Evolutionary conservation across 768 basidiomycete genomes (phyloP).

Genomic region (Coprinopsis cinerea): DNA sequence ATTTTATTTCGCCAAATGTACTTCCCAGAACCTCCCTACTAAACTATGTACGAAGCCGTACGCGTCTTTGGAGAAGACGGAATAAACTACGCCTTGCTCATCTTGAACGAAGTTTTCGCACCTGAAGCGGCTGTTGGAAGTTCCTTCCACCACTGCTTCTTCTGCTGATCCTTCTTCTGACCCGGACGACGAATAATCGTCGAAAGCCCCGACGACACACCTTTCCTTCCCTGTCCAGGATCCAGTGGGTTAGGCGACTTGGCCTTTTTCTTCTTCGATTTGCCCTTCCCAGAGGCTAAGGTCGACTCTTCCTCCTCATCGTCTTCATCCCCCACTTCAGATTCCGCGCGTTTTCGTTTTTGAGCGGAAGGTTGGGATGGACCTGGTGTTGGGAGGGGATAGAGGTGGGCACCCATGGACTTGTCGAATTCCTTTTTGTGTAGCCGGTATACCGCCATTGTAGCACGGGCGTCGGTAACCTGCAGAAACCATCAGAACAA

Average conservation of each 20-base stretch:
- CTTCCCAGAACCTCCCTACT: too few species aligned
- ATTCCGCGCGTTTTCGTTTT: slow-evolving; percentile 14
- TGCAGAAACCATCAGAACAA: slow-evolving; percentile 22
- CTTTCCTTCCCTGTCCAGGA: slow-evolving; percentile 53
- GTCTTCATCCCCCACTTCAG: slow-evolving; percentile 12
- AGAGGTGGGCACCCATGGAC: slow-evolving; percentile 27
- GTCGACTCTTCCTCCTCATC: slow-evolving; percentile 1
- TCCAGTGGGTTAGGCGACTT: background rate
- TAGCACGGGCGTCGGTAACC: slow-evolving; percentile 91
- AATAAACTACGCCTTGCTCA: background rate
- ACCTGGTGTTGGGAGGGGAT: background rate
- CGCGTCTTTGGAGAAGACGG: too few species aligned
- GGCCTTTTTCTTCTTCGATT: slow-evolving; percentile 7
- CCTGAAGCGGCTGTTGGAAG: slow-evolving; percentile 19
- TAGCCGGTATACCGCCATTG: slow-evolving; percentile 88
- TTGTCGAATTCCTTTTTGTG: slow-evolving; percentile 82
- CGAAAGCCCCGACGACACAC: slow-evolving; percentile 58
- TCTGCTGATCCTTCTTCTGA: slow-evolving; percentile 13
- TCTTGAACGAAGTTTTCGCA: background rate
- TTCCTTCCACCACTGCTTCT: slow-evolving; percentile 43
- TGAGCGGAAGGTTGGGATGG: slow-evolving; percentile 11
- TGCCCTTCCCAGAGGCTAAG: slow-evolving; percentile 16
- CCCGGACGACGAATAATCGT: slow-evolving; percentile 36
- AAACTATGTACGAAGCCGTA: too few species aligned
- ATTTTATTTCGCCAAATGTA: background rate